Base-by-base conservation (phyloP, 2,329 filamentous ascomycete species). In the Mariannaea sp. region DNA sequence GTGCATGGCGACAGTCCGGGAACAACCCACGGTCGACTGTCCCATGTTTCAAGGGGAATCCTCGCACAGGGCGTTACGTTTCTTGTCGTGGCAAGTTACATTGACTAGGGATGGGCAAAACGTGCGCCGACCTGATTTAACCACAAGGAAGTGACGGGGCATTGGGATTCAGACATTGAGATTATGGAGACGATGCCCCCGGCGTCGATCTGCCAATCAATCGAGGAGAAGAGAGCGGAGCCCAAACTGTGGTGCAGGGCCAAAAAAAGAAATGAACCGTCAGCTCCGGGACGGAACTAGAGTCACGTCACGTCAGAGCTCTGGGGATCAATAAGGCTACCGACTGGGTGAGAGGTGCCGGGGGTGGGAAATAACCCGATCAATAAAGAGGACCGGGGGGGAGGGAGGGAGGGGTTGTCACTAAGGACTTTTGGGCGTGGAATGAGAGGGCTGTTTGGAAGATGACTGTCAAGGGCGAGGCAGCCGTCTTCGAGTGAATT, bases 71-170 rank as follows among this genome's bases (percentile, higher is more conserved):
- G 55, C 55, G 59, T 56, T 36, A n/a, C 35, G 39, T 24, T 59
- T 46, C 45, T 43, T 55, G 57, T 60, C 47, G 53, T 62, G 53
- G 55, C 54, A 46, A 54, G 55, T 24, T 48, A 40, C 40, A 32
- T 47, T 13, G 49, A 53, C 49, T 35, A 50, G 53, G 53, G 43
- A 44, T 50, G 17, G 49, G 46, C 49, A 57, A 64, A 66, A 66
- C 64, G 64, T 65, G 64, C 64, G 53, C 50, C 46, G 46, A 54
- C 61, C 54, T 64, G 62, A 66, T 66, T 66, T 66, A 64, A 62
- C 44, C 38, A 39, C 35, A 49, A 35, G 20, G 24, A 43, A 44
- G 40, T 40, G 33, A 40, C 46, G 53, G 57, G n/a, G n/a, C n/a
- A n/a, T n/a, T n/a, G n/a, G n/a, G n/a, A n/a, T n/a, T n/a, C n/a